Evolutionary conservation across 768 basidiomycete genomes (phyloP).

Genomic region (Boletus patriciae): DNA sequence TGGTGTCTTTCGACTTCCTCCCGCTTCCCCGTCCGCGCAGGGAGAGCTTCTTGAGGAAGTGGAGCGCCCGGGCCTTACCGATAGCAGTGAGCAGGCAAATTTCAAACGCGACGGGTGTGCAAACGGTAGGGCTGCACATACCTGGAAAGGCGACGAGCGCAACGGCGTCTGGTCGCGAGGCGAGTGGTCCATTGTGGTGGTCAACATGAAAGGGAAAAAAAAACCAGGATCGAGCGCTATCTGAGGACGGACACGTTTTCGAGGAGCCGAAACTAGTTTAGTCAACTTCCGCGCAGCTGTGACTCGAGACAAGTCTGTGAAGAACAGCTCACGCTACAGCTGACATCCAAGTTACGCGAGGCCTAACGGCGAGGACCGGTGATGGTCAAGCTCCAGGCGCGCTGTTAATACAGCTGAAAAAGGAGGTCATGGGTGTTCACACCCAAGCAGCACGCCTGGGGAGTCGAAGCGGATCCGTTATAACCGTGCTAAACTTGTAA

Average conservation of each 20-base stretch:
- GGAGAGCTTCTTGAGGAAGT: conserved; percentile 41
- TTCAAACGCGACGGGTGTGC: conserved; percentile 12
- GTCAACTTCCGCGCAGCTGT: conserved; percentile 20
- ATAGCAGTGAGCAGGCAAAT: conserved; percentile 4
- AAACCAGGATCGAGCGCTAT: conserved; percentile 20
- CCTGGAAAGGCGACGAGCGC: conserved; percentile 29
- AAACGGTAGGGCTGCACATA: conserved; percentile 13
- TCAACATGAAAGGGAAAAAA: conserved; percentile 11
- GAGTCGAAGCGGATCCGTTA: conserved; percentile 9
- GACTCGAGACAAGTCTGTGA: background rate
- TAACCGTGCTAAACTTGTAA: conserved; percentile 16
- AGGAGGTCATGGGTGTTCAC: conserved; percentile 5
- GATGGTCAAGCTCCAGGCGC: background rate
- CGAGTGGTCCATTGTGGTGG: conserved; percentile 29
- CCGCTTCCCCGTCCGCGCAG: conserved; percentile 34
- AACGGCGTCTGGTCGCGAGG: conserved; percentile 25
- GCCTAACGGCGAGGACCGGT: background rate
- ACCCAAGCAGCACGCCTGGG: conserved; percentile 13
- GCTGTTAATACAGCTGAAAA: background rate
- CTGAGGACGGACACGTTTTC: conserved; percentile 29
- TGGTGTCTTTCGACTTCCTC: conserved; percentile 30
- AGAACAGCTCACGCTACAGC: background rate
- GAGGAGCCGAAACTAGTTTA: conserved; percentile 22
- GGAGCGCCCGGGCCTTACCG: conserved; percentile 35
- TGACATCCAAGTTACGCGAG: background rate